These are phyloP conservation scores for Yamadazyma diddensiae DNA, from an alignment of 1,139 yeast genomes.

Conservation along the genomic window DNA sequence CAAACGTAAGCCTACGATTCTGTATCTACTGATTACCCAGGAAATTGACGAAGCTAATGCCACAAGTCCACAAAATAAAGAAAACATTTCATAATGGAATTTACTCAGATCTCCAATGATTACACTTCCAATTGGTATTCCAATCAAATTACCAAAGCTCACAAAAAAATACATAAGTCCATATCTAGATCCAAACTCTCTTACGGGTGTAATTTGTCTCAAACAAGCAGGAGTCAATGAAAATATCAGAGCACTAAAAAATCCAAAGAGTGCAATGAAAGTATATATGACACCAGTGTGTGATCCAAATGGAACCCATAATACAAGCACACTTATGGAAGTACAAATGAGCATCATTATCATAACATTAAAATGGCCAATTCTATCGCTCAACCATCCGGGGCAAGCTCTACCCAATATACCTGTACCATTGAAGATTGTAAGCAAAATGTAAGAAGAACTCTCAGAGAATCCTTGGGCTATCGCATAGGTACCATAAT, in stretches of 20 bases:
- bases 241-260: conserved; percentile 29
- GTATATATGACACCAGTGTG: conserved; percentile 29
- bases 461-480: conserved; percentile 39
- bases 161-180: conserved; percentile 38
- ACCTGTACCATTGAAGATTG: conserved; percentile 41
- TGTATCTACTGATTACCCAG: conserved; percentile 33
- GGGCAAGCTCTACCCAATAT: conserved; percentile 38
- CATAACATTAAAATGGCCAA: conserved; percentile 41
- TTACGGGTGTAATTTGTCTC: conserved; percentile 32
- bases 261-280: conserved; percentile 23
- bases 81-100: conserved; percentile 32
- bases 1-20: conserved; percentile 25
- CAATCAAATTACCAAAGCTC: conserved; percentile 40
- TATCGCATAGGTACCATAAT: conserved; percentile 42
- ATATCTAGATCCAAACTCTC: conserved; percentile 39
- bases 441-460: conserved; percentile 32
- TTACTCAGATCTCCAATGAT: conserved; percentile 34
- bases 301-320: conserved; percentile 42
- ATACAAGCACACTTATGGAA: conserved; percentile 27
- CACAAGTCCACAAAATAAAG: conserved; percentile 33
- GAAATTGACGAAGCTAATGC: conserved; percentile 26
- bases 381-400: conserved; percentile 34
- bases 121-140: conserved; percentile 45
- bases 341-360: conserved; percentile 32
- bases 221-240: conserved; percentile 41